A percentile compares a stretch with the other conserved stretches of the same genome.
These are phyloP conservation scores for Termitomyces bulborhizus DNA, from an alignment of 768 basidiomycete species.

Conservation along the genomic window DNA sequence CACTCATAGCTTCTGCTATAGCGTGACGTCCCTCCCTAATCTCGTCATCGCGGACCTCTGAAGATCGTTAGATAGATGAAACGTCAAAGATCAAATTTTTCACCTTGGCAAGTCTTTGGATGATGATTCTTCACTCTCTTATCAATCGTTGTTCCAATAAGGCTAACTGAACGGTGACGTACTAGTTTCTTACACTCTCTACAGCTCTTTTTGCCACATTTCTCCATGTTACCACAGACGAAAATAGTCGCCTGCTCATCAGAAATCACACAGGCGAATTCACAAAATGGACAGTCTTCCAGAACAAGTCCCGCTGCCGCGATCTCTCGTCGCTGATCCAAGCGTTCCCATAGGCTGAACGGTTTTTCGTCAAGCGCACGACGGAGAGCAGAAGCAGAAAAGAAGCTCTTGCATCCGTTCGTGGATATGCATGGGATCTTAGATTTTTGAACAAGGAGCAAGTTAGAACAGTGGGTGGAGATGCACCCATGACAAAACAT, in stretches of 20 bases:
- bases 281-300: slow-evolving; percentile 79
- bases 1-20: slow-evolving; percentile 81
- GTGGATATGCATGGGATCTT: slow-evolving; percentile 49
- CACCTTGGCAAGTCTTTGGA: slow-evolving; percentile 42
- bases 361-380: slow-evolving; percentile 56
- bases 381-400: slow-evolving; percentile 54
- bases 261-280: slow-evolving; percentile 61
- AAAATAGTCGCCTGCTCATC: slow-evolving; percentile 45
- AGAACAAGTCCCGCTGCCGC: slow-evolving; percentile 62
- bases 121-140: slow-evolving; percentile 47
- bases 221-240: slow-evolving; percentile 28
- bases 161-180: background rate
- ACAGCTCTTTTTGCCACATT: slow-evolving; percentile 60
- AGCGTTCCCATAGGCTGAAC: slow-evolving; percentile 50
- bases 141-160: background rate
- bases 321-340: slow-evolving; percentile 62
- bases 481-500: slow-evolving; percentile 68
- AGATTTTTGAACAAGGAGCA: slow-evolving; percentile 49
- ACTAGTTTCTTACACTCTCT: slow-evolving; percentile 61
- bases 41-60: slow-evolving; percentile 8
- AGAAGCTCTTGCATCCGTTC: slow-evolving; percentile 45
- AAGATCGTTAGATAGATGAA: background rate
- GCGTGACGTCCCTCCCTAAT: slow-evolving; percentile 48
- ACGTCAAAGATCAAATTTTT: background rate
- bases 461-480: slow-evolving; percentile 47